These are phyloP conservation scores for Ophiostoma novo-ulmi DNA, from an alignment of 2,329 filamentous ascomycete genomes.

Conservation along the genomic window DNA sequence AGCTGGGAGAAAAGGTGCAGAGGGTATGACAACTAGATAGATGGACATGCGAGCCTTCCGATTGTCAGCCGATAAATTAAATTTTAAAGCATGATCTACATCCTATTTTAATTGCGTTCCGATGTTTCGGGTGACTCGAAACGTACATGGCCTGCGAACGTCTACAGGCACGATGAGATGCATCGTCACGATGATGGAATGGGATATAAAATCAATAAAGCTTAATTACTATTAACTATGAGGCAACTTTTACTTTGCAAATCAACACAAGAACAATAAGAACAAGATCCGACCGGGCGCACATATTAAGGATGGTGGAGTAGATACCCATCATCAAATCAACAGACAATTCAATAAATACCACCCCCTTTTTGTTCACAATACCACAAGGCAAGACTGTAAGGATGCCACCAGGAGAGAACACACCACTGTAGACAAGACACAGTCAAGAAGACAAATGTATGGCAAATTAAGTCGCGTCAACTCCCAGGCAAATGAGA, in stretches of 20 bases:
- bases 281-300: background rate
- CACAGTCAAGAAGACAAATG: background rate
- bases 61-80: background rate
- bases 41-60: background rate
- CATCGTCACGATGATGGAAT: background rate
- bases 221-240: background rate
- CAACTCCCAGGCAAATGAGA: background rate
- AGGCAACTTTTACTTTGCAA: background rate
- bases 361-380: background rate
- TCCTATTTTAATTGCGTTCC: background rate
- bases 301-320: background rate
- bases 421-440: background rate
- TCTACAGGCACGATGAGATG: background rate
- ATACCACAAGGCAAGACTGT: background rate
- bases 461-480: background rate
- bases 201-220: background rate
- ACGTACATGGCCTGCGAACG: rapidly evolving
- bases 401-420: background rate
- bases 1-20: too few relatives aligned
- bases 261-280: background rate
- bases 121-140: background rate
- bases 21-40: too few relatives aligned
- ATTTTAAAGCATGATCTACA: background rate
- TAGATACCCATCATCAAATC: background rate
- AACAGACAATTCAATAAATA: background rate